A percentile compares a stretch with the other conserved stretches of the same genome.
Evolutionary conservation across 305 asterid genomes (phyloP).

Genomic region (Solanum chacoense): DNA sequence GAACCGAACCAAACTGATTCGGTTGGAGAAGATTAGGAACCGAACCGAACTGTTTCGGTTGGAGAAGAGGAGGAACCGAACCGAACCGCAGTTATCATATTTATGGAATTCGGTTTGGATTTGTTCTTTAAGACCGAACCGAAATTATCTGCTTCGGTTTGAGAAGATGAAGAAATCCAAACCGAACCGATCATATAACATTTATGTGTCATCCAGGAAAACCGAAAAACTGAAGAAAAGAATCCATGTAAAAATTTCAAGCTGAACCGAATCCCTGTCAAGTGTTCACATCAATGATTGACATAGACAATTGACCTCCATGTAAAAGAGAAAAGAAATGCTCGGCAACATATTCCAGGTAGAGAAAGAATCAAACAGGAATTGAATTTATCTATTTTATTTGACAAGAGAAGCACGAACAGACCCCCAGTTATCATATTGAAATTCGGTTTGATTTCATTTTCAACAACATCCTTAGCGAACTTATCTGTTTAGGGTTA

Average conservation of each 20-base stretch:
- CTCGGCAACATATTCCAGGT: neutral
- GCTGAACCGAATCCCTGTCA: neutral
- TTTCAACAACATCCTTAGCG: too few species aligned
- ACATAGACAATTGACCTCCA: neutral
- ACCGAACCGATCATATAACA: neutral
- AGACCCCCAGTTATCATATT: neutral
- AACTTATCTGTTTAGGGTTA: neutral
- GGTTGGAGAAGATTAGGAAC: neutral
- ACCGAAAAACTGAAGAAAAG: neutral
- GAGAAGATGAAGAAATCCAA: neutral
- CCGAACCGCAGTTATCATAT: neutral
- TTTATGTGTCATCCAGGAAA: neutral
- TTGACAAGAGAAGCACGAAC: neutral
- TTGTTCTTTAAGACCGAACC: neutral
- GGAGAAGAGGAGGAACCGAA: too few species aligned
- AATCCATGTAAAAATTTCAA: neutral
- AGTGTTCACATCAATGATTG: neutral
- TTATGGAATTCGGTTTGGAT: too few species aligned
- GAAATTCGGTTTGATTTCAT: neutral
- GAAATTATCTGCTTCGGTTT: neutral
- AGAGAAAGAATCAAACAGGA: neutral
- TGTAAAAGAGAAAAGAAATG: neutral
- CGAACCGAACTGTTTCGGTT: too few species aligned
- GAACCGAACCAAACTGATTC: neutral
- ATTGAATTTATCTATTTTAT: neutral